Base-by-base conservation (phyloP, 2,329 filamentous ascomycete genomes). In the Claviceps monticola region DNA sequence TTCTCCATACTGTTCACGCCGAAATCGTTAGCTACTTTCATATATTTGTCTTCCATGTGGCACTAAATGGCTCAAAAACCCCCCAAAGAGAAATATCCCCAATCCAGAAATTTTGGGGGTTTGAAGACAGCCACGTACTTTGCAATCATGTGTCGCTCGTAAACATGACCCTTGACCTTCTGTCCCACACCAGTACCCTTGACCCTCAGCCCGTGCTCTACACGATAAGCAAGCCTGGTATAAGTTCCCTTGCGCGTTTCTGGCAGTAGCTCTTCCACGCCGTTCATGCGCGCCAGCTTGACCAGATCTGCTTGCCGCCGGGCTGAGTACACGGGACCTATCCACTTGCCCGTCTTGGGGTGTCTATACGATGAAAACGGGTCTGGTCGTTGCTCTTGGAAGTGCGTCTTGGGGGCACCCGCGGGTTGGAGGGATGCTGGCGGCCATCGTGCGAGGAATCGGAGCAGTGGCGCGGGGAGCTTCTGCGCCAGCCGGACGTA, bases 181-280 rank as follows among this genome's bases (percentile, higher is more conserved):
- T 96, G 83, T 53, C 89, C 91, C 59, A 88, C 82, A 75, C 93
- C 91, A 1, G 91, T 97, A 61, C 91, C 91, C 79, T 90, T 91
- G 53, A 96, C 86, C 56, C 83, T 77, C 67, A 95, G 66, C 48
- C 90, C 91, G 57, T 84, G 77, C 73, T 94, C 86, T 53, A 88
- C 79, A 53, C 87, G 74, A 66, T 82, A 79, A 61, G 80, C 62
- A 89, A 77, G 66, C 76, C 4, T 34, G 82, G 64, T 79, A 77
- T 82, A 84, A 2, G 83, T 84, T 60, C 82, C 82, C 78, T 95
- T 95, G 53, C 74, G 74, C 11, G 84, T 86, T 59, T 78, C 78
- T 0, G 90, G 90, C 54, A 96, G 70, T 59, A 95, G 71, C 56
- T 88, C 83, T 66, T 90, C 85, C 3, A 95, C 84, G 51, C 86